Conservation (phyloP, 495 filamentous ascomycete genomes). For the Poronia punctata region DNA sequence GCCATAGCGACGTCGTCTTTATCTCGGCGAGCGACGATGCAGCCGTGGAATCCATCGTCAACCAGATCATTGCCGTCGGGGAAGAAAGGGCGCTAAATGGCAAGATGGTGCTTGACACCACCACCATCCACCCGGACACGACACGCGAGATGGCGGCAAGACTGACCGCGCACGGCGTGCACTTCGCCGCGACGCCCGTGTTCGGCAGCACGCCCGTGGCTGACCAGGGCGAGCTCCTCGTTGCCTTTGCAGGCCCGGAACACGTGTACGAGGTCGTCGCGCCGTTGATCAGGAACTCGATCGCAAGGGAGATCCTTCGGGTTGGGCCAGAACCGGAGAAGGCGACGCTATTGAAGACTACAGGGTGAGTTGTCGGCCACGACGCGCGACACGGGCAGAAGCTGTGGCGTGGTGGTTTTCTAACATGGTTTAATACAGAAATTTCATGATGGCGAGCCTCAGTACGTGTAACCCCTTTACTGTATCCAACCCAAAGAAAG, state of each 20-base stretch:
- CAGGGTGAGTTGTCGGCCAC: conserved; percentile 2
- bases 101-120: conserved; percentile 35
- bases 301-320: conserved; percentile 27
- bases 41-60: conserved; percentile 15
- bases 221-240: conserved; percentile 29
- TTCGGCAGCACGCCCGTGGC: conserved; percentile 36
- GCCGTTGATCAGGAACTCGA: conserved; percentile 29
- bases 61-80: conserved; percentile 16
- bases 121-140: conserved; percentile 36
- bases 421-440: conserved; percentile 5
- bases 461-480: too few relatives aligned
- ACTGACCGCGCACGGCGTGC: conserved; percentile 15
- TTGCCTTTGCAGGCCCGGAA: conserved; percentile 26
- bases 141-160: conserved; percentile 14
- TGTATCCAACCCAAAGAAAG: too few relatives aligned
- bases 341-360: conserved; percentile 4
- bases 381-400: too few relatives aligned
- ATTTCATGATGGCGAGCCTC: conserved; percentile 9
- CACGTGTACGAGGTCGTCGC: conserved; percentile 20
- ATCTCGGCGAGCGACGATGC: conserved; percentile 28
- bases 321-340: conserved; percentile 25
- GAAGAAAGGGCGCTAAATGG: conserved; percentile 11
- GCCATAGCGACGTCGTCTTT: conserved; percentile 28
- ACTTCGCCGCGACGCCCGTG: conserved; percentile 30
- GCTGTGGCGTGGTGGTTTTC: too few relatives aligned